Evolutionary conservation across 805 yeast genomes (phyloP).

Genomic region (Saturnispora besseyi): DNA sequence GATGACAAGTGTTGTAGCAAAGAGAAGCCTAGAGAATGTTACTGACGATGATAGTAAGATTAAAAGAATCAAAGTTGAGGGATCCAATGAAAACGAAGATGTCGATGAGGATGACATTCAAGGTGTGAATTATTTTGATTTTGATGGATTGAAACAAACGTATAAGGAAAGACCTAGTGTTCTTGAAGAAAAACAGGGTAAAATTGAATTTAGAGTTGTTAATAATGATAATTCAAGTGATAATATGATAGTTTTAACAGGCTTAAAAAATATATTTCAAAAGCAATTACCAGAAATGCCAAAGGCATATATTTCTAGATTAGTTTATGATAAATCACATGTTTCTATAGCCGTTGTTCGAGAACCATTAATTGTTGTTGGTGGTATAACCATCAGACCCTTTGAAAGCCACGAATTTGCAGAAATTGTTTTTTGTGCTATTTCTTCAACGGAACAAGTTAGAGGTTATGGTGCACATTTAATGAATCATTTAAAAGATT

Average conservation of each 20-base stretch:
- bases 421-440: constrained; percentile 97
- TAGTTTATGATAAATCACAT: constrained; percentile 91
- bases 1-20: constrained; percentile 13
- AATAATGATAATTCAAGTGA: constrained; percentile 88
- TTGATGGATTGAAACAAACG: constrained; percentile 72
- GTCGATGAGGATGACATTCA: constrained; percentile 34
- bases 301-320: constrained; percentile 85
- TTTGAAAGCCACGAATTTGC: constrained; percentile 88
- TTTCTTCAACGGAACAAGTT: constrained; percentile 94
- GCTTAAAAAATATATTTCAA: constrained; percentile 91
- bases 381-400: constrained; percentile 95
- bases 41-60: constrained; percentile 10
- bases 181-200: constrained; percentile 85
- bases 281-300: constrained; percentile 99
- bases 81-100: constrained; percentile 21
- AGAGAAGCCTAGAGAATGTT: constrained; percentile 14
- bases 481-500: constrained; percentile 96
- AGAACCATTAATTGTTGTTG: constrained; percentile 90
- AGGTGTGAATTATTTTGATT: constrained; percentile 40
- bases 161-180: constrained; percentile 93
- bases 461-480: constrained; percentile 98
- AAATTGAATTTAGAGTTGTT: constrained; percentile 91
- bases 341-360: constrained; percentile 93
- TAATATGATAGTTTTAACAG: constrained; percentile 85
- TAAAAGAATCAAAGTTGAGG: constrained; percentile 19